Conservation (phyloP, 2,329 filamentous ascomycete genomes). For the Stachybotrys elegans region DNA sequence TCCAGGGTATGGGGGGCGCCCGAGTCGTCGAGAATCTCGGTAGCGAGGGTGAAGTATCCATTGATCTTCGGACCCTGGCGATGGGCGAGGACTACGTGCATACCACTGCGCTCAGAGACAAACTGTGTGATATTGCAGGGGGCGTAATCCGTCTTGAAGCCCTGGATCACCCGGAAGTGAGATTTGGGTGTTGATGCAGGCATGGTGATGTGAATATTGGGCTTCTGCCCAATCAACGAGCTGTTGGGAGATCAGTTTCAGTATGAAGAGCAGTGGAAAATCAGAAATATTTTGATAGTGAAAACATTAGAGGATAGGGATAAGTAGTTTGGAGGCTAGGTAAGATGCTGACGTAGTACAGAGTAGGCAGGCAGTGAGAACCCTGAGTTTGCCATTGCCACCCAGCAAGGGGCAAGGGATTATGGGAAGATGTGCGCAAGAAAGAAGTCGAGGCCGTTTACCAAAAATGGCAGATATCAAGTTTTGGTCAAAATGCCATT, state of each 20-base stretch:
- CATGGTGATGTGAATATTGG: slow-evolving; percentile 37
- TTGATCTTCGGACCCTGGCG: slow-evolving; percentile 91
- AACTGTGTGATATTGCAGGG: slow-evolving; percentile 88
- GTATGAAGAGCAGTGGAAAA: not conserved
- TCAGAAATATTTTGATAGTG: not conserved
- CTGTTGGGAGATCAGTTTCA: not conserved
- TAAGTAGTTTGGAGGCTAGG: no score
- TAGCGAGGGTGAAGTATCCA: slow-evolving; percentile 92
- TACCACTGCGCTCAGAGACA: slow-evolving; percentile 89
- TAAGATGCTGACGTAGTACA: no score
- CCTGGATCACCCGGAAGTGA: slow-evolving; percentile 78
- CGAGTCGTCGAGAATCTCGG: slow-evolving; percentile 96
- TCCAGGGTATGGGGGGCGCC: slow-evolving; percentile 86
- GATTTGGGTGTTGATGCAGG: slow-evolving; percentile 41
- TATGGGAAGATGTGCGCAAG: not conserved
- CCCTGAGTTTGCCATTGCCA: not conserved
- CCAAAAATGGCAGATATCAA: not conserved
- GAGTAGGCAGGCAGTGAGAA: no score
- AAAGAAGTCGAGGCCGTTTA: not conserved
- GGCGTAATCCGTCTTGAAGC: slow-evolving; percentile 85
- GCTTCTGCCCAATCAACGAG: slow-evolving; percentile 4
- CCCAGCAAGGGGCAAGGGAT: not conserved
- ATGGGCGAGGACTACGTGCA: slow-evolving; percentile 90
- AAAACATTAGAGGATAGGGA: not conserved
- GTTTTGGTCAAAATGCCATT: not conserved